Evolutionary conservation across 306 rosid genomes (phyloP).

Genomic region (Glycine soja): DNA sequence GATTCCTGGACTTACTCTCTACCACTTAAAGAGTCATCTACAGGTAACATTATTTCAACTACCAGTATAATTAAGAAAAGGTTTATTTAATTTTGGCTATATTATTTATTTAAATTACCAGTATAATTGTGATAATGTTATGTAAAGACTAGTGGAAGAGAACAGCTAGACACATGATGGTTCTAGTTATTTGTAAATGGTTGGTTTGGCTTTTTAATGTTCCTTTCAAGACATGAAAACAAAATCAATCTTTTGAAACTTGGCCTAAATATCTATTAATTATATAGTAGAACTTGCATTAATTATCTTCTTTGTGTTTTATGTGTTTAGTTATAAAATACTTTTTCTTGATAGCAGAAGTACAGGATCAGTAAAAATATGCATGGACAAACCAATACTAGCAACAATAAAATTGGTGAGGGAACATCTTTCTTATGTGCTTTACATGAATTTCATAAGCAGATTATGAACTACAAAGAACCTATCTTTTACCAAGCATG

Average conservation of each 20-base stretch:
- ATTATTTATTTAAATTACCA: neutral
- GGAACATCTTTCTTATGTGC: neutral
- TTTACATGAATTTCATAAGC: constrained; percentile 24
- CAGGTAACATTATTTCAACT: constrained; percentile 56
- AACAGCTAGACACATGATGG: neutral
- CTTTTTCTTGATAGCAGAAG: constrained; percentile 60
- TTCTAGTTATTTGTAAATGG: neutral
- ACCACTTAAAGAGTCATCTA: constrained; percentile 91
- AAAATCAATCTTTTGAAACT: neutral
- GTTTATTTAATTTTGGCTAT: neutral
- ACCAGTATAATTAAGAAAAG: neutral
- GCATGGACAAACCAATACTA: constrained; percentile 68
- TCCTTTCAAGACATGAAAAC: neutral
- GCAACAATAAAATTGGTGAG: constrained; percentile 66
- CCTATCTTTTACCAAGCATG: neutral
- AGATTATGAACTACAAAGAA: constrained; percentile 9
- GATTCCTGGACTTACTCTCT: constrained; percentile 83
- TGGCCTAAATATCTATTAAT: neutral
- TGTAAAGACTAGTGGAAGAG: neutral
- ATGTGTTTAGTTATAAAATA: constrained; percentile 21
- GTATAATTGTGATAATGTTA: neutral
- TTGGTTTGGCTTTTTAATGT: neutral
- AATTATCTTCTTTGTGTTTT: neutral
- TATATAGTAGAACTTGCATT: neutral
- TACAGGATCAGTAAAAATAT: constrained; percentile 82